These are phyloP conservation scores for Lactarius quietus DNA, from an alignment of 768 basidiomycete genomes.

Conservation along the genomic window DNA sequence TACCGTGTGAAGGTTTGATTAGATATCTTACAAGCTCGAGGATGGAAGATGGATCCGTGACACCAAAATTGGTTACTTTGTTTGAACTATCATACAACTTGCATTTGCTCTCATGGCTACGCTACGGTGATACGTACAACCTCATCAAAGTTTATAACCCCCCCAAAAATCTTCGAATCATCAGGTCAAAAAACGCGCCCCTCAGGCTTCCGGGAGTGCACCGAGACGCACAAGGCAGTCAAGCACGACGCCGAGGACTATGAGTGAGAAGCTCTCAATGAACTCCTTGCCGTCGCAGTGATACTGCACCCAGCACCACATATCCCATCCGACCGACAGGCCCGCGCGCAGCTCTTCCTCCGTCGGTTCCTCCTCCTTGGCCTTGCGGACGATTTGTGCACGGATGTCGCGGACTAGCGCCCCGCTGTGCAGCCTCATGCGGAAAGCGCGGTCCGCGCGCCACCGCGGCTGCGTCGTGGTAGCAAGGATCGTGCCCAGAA, in stretches of 20 bases:
- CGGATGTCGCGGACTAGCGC: constrained; percentile 52
- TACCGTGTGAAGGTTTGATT: too few relatives aligned
- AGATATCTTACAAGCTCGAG: too few relatives aligned
- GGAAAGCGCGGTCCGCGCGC: constrained; percentile 53
- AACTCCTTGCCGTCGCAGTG: constrained; percentile 31
- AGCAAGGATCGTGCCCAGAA: constrained; percentile 71
- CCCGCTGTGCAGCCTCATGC: constrained; percentile 57
- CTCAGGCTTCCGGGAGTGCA: not conserved
- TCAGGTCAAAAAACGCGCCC: not conserved
- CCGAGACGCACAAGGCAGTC: constrained; percentile 3
- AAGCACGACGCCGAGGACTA: constrained; percentile 44
- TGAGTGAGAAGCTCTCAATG: constrained; percentile 60
- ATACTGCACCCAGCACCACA: constrained; percentile 55
- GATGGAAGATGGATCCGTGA: too few relatives aligned
- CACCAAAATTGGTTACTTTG: too few relatives aligned
- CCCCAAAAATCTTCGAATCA: not conserved
- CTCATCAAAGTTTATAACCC: too few relatives aligned
- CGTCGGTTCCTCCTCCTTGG: not conserved
- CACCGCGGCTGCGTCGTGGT: constrained; percentile 61
- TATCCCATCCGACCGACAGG: constrained; percentile 57
- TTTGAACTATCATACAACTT: too few relatives aligned
- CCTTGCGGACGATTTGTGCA: constrained; percentile 31
- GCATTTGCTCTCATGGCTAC: too few relatives aligned
- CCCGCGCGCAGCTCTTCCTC: constrained; percentile 32
- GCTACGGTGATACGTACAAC: too few relatives aligned